Evolutionary conservation across 108 stramenopile species (phyloP).

Genomic region (Skeletonema potamos): DNA sequence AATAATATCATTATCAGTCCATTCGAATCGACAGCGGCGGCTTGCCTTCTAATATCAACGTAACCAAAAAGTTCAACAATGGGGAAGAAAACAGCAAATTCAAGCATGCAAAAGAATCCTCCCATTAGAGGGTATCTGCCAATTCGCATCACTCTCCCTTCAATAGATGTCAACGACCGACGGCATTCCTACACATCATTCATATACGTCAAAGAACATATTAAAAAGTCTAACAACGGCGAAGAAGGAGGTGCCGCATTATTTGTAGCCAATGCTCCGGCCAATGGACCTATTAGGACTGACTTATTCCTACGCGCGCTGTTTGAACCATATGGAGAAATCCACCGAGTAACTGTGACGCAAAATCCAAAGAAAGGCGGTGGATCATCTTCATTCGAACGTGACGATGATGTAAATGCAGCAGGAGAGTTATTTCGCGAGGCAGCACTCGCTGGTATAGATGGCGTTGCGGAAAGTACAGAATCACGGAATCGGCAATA

Average conservation of each 20-base stretch:
- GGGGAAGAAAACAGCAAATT: constrained; percentile 12
- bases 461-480: neutral
- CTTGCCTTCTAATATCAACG: neutral
- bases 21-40: no score
- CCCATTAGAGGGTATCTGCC: constrained; percentile 86
- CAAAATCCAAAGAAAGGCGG: constrained; percentile 58
- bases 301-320: constrained; percentile 57
- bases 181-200: constrained; percentile 48
- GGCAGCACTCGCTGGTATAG: constrained; percentile 25
- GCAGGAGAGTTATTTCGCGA: constrained; percentile 32
- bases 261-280: constrained; percentile 85
- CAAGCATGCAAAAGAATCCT: constrained; percentile 3
- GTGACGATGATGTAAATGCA: neutral
- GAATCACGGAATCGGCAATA: constrained; percentile 11
- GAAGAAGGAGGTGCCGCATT: constrained; percentile 46
- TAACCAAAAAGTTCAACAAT: neutral
- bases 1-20: no score
- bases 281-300: constrained; percentile 68
- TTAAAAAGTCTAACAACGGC: constrained; percentile 8
- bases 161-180: constrained; percentile 37
- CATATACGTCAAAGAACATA: constrained; percentile 80
- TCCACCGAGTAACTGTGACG: constrained; percentile 74
- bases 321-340: constrained; percentile 73
- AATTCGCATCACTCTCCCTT: constrained; percentile 64
- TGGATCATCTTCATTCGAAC: neutral